These are phyloP conservation scores for Chenopodium formosanum DNA, from an alignment of 148 eudicot genomes.

Conservation along the genomic window DNA sequence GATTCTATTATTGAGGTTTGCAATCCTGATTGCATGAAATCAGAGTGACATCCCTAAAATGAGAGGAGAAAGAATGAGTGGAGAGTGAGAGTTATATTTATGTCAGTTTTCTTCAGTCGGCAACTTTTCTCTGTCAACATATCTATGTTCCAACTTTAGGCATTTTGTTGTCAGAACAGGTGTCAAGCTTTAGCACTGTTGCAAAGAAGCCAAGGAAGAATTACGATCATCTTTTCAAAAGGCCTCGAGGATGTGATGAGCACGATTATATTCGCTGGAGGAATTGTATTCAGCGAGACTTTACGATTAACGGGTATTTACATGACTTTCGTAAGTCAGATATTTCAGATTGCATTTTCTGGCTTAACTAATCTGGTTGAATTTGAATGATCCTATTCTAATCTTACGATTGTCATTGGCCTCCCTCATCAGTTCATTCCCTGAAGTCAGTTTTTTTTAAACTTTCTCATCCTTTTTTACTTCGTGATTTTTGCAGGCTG, in stretches of 20 bases:
- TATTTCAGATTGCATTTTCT: background rate
- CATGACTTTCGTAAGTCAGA: background rate
- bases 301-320: constrained; percentile 31
- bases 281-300: constrained; percentile 35
- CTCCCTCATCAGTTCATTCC: background rate
- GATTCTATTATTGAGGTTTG: constrained; percentile 31
- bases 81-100: background rate
- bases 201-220: constrained; percentile 17
- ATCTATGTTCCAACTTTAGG: background rate
- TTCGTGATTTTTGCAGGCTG: constrained; percentile 19
- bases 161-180: constrained; percentile 22
- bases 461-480: background rate
- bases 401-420: background rate
- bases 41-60: background rate
- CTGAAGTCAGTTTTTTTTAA: background rate
- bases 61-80: background rate
- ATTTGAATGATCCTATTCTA: background rate
- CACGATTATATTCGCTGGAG: constrained; percentile 33
- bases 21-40: background rate
- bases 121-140: background rate
- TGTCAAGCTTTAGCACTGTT: constrained; percentile 35
- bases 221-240: background rate
- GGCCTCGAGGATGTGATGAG: constrained; percentile 27
- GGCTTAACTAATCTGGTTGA: background rate
- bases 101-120: background rate